Evolutionary conservation across 1,284 basidiomycete species (phyloP), one percentile per base, ranked within the genome.

Genomic region (Sporisorium graminicola): DNA sequence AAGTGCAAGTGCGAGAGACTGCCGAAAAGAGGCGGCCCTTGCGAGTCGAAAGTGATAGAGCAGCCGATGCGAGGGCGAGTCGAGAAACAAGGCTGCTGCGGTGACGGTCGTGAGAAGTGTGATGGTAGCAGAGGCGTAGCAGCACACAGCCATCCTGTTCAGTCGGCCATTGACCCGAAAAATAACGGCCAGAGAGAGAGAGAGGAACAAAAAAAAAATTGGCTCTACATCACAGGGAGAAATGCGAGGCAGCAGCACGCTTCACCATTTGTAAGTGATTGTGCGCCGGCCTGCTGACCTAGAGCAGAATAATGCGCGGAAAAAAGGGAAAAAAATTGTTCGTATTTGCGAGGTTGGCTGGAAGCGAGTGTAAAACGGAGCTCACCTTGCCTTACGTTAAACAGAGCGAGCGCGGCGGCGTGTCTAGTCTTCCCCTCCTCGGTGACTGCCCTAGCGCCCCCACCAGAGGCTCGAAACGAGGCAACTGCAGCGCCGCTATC

Each of bases 81-180:
- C n/a, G n/a, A n/a, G n/a, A 24, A n/a, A 20, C 35, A 35, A 57
- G 37, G 13, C 9, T 49, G 22, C 63, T 60, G 68, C 68, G 62
- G 58, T 58, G 49, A 58, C 31, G 51, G 42, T 46, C 29, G 42
- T 29, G 24, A 40, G 26, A 26, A 6, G 18, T 31, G 20, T 46
- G 61, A 47, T 42, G 57, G 53, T 47, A 47, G 57, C 56, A 51
- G 33, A 53, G 37, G 47, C 57, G 26, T 42, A 47, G 47, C 46
- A 49, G 24, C 33, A 58, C 18, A 37, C 18, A 35, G 33, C 16
- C 13, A 2, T 31, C 10, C 7, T 13, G 12, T n/a, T 37, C 29
- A 20, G 56, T 42, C 57, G 16, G 35, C 46, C 57, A 42, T n/a
- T 13, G 29, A 51, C 22, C 43, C 44, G 33, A 49, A 56, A 20